Base-by-base conservation (phyloP, 2,329 filamentous ascomycete genomes). In the Bisporella sp. region DNA sequence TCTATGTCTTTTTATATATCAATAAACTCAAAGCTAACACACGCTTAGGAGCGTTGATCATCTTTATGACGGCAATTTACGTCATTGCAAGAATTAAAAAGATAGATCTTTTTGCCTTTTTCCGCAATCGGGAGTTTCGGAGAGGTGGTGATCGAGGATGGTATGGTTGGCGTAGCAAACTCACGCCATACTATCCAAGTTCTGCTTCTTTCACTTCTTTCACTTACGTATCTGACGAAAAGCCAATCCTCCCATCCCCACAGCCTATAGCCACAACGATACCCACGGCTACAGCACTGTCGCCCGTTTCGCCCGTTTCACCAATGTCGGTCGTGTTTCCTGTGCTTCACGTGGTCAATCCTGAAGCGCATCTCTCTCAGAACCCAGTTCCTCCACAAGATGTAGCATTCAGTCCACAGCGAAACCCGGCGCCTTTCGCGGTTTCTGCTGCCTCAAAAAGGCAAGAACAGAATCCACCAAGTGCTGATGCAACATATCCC, bases 41-140 rank as follows among this genome's bases (percentile, higher is more conserved):
- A 21, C 2, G 40, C 37, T 13, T 46, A 66, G 64, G 61, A 28
- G 60, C 58, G 31, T 60, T 65, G 40, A 59, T 65, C 29, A 60
- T 66, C 6, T 43, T 62, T 31, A 33, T 55, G 21, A 52, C 60
- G 11, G 51, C 46, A 6, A 47, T 64, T 28, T 65, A 59, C 45
- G 53, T 65, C 5, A n/a, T 62, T 6, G 44, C 56, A 29, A 54
- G 55, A 46, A 57, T 60, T 50, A 57, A 55, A 44, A 60, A 58
- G 30, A 48, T 53, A 28, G 56, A 61, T 41, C n/a, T 53, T 7
- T 50, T 57, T n/a, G 31, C 50, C 28, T 45, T 41, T 6, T 51
- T 56, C 28, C 49, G 49, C 7, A 54, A 51, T 31, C 53, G 56
- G 11, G 48, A 53, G 33, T 48, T 61, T 41, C 51, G 49, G n/a